phyloP scores from a whole-genome alignment of 2,329 filamentous ascomycete species.

The Sarocladium strictum region DNA sequence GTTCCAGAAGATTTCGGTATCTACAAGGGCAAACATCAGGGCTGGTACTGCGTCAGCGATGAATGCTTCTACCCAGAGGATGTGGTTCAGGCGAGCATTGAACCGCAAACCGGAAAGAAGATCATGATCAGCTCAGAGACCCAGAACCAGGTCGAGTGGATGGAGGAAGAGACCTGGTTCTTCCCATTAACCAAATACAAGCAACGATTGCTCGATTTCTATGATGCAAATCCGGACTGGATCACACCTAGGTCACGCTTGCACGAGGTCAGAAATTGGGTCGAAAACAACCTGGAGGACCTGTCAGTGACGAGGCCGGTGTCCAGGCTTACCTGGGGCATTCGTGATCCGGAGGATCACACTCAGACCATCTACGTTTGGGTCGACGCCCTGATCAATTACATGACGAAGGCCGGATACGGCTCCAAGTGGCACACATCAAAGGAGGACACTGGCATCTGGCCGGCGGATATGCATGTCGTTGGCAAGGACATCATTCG shows the following conservation, averaged over 20 bases:
- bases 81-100: slow-evolving; percentile 65
- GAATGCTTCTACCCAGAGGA: slow-evolving; percentile 90
- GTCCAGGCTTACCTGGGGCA: slow-evolving; percentile 77
- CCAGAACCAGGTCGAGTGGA: slow-evolving; percentile 91
- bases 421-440: slow-evolving; percentile 55
- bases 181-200: slow-evolving; percentile 82
- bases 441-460: slow-evolving; percentile 56
- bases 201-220: slow-evolving; percentile 74
- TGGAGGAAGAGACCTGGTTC: slow-evolving; percentile 88
- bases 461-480: slow-evolving; percentile 89
- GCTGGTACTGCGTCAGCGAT: slow-evolving; percentile 96
- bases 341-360: slow-evolving; percentile 77
- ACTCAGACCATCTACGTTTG: slow-evolving; percentile 95
- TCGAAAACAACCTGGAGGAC: slow-evolving; percentile 73
- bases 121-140: slow-evolving; percentile 81
- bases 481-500: slow-evolving; percentile 95
- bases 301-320: slow-evolving; percentile 82
- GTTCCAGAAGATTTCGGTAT: slow-evolving; percentile 61
- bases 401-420: slow-evolving; percentile 82
- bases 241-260: slow-evolving; percentile 68
- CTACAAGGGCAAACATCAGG: slow-evolving; percentile 80
- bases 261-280: slow-evolving; percentile 72
- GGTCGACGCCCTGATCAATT: slow-evolving; percentile 94
- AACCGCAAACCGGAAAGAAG: slow-evolving; percentile 75
- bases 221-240: slow-evolving; percentile 69